Evolutionary conservation across 2,329 filamentous ascomycete genomes (phyloP), one percentile per base, ranked within the genome.

Genomic region (Fusarium sambucinum): DNA sequence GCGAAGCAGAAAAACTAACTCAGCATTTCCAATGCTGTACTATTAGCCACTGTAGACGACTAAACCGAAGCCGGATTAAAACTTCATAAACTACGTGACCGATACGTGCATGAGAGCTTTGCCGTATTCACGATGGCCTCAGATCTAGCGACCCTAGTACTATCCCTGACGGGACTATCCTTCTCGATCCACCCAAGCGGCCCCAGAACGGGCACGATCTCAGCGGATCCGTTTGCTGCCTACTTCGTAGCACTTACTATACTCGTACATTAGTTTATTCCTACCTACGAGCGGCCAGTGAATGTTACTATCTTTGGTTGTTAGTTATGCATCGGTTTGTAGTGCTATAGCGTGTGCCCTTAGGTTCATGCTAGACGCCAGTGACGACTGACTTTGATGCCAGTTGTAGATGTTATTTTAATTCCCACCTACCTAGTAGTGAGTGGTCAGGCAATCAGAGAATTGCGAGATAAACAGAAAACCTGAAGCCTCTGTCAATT

Each of bases 71-170:
- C 29, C 35, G 17, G 38, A 35, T 25, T 41, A 12, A 44, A 25
- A 17, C 30, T 21, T 27, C 21, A 21, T 27, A 38, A 47, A 65
- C 35, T 53, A 51, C 40, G 14, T 12, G 41, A 25, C 38, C 30
- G 16, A 46, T 23, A 23, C 53, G 42, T 53, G 52, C 55, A 66
- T 58, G 44, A 55, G 47, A 69, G 50, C 46, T 52, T 66, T 12
- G 53, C 65, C 66, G 66, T 62, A 42, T 59, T 42, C 50, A 68
- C 42, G 65, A 68, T 69, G 61, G 47, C 56, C 48, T 69, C 61
- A 67, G 51, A 70, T 63, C 66, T 59, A 63, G 30, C 53, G 41
- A 52, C 46, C 66, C 66, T 66, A 59, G 66, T 42, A 56, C 62
- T 54, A 55, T 54, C 53, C 42, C 44, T 54, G 57, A 41, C 33